phyloP scores from a whole-genome alignment of 352 stramenopile species.

The Hyaloperonospora brassicae region DNA sequence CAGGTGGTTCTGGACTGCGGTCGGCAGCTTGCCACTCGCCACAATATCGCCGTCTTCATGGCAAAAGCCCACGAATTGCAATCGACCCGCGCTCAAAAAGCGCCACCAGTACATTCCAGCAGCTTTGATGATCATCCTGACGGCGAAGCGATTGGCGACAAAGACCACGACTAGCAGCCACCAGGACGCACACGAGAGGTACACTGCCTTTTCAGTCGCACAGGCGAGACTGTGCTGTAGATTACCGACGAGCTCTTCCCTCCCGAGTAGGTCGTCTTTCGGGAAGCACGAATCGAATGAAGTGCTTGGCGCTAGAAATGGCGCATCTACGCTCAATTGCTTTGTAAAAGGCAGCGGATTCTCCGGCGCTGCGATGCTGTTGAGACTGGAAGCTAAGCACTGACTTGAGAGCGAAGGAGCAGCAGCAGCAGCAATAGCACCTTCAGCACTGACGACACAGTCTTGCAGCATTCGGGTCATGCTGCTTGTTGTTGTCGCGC shows the following conservation, averaged over 20 bases:
- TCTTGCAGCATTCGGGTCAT: slow-evolving; percentile 30
- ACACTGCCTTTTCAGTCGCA: slow-evolving; percentile 47
- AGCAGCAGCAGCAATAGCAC: slow-evolving; percentile 2
- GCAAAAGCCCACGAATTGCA: slow-evolving; percentile 54
- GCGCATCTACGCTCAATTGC: slow-evolving; percentile 15
- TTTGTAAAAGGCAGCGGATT: slow-evolving; percentile 8
- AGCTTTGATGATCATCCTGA: slow-evolving; percentile 40
- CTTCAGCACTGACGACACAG: slow-evolving; percentile 9
- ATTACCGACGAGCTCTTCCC: slow-evolving; percentile 15
- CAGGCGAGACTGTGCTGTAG: slow-evolving; percentile 41
- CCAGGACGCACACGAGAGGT: slow-evolving; percentile 51
- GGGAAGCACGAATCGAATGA: slow-evolving; percentile 23
- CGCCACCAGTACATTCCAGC: slow-evolving; percentile 47
- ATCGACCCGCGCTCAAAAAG: slow-evolving; percentile 39
- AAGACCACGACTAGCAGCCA: slow-evolving; percentile 52
- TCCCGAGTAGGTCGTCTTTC: slow-evolving; percentile 2
- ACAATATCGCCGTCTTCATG: slow-evolving; percentile 40
- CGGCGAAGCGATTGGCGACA: slow-evolving; percentile 34
- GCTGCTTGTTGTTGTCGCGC: slow-evolving; percentile 18
- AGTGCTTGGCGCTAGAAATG: slow-evolving; percentile 14
- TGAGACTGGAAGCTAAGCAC: slow-evolving; percentile 15
- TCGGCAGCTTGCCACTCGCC: slow-evolving; percentile 23
- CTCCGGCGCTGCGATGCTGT: slow-evolving; percentile 8
- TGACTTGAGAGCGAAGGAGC: slow-evolving; percentile 20
- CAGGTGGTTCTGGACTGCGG: slow-evolving; percentile 33